Conservation (phyloP, 75 land plant genomes). For the Gnetum montanum region DNA sequence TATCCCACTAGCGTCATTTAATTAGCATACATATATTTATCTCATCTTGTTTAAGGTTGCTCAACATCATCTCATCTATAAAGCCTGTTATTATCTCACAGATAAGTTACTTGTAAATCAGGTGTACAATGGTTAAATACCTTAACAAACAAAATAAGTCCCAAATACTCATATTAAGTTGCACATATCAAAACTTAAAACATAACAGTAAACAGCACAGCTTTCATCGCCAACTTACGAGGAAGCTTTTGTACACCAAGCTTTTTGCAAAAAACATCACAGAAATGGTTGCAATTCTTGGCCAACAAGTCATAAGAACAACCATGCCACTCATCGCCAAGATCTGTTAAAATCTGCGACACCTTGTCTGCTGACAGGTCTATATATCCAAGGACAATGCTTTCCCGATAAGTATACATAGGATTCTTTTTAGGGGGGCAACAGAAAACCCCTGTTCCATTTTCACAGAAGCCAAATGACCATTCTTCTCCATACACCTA, state of each 20-base stretch:
- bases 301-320: constrained; percentile 61
- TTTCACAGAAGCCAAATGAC: constrained; percentile 95
- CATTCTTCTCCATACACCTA: constrained; percentile 90
- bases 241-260: constrained; percentile 77
- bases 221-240: constrained; percentile 45
- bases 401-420: constrained; percentile 88
- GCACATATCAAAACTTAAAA: too few species aligned
- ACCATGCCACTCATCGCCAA: constrained; percentile 80
- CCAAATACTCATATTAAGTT: too few species aligned
- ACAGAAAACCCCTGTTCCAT: constrained; percentile 82
- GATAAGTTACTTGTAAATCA: too few species aligned
- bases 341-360: constrained; percentile 47
- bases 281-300: constrained; percentile 91
- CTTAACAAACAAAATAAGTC: too few species aligned
- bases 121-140: too few species aligned
- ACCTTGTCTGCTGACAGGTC: constrained; percentile 40
- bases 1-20: too few species aligned
- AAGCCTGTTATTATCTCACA: too few species aligned
- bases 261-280: constrained; percentile 69
- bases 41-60: too few species aligned
- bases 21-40: too few species aligned
- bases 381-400: constrained; percentile 61
- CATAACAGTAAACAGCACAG: too few species aligned
- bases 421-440: constrained; percentile 77
- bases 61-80: too few species aligned